These are phyloP conservation scores for Microthyrium microscopicum DNA, from an alignment of 2,329 filamentous ascomycete species.

Conservation along the genomic window DNA sequence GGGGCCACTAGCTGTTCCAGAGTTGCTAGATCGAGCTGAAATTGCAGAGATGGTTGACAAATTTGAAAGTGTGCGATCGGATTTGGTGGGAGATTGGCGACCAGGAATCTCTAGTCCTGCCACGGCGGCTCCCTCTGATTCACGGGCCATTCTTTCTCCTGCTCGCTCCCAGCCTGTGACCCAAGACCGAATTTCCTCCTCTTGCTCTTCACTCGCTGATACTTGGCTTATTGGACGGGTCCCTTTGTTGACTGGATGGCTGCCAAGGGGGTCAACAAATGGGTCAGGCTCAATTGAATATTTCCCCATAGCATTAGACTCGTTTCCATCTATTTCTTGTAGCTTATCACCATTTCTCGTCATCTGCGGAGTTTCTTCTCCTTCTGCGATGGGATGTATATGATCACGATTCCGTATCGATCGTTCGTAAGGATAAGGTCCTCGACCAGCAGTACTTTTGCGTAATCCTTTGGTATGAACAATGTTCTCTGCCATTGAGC, in stretches of 20 bases:
- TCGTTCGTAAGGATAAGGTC: conserved; percentile 15
- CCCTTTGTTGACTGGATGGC: conserved; percentile 13
- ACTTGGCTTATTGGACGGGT: conserved; percentile 4
- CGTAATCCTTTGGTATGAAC: conserved; percentile 30
- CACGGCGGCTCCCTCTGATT: background rate
- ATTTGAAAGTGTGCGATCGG: conserved; percentile 38
- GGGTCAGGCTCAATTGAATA: conserved; percentile 22
- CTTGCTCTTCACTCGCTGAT: conserved; percentile 9
- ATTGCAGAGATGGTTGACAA: too few species aligned
- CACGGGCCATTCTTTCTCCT: conserved; percentile 8
- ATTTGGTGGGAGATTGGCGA: conserved; percentile 31
- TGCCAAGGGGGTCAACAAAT: conserved; percentile 24
- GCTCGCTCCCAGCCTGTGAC: conserved; percentile 12
- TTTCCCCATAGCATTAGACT: conserved; percentile 12
- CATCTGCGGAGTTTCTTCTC: conserved; percentile 35
- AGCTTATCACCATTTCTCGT: conserved; percentile 16
- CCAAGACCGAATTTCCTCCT: conserved; percentile 10
- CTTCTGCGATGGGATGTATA: conserved; percentile 47
- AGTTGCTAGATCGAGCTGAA: too few species aligned
- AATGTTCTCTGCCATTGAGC: background rate
- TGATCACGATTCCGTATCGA: conserved; percentile 14
- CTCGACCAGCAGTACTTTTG: conserved; percentile 21
- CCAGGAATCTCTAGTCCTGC: conserved; percentile 12
- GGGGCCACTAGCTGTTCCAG: conserved; percentile 17
- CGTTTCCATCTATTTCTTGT: too few species aligned